Evolutionary conservation across 805 yeast species (phyloP), one percentile per base, ranked within the genome.

Genomic region (Danielozyma ontarioensis): DNA sequence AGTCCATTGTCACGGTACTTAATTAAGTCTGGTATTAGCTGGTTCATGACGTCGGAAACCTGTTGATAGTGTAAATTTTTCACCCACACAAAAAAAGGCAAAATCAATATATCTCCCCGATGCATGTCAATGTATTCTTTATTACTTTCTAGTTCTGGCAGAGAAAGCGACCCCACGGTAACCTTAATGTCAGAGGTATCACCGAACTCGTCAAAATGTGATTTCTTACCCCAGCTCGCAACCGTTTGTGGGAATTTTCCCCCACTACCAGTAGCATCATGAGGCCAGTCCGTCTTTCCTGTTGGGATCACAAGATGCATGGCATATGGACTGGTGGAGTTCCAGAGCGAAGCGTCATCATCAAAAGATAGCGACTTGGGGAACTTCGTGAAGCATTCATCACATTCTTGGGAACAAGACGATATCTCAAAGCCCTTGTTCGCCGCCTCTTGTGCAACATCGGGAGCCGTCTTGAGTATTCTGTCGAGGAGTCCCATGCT

Each of bases 261-360:
- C 16, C 50, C 33, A 11, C 34, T 50, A 19, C 70, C 74, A 7
- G 68, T 65, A 2, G 95, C 85, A 49, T 83, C 83, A 40, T 76
- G 90, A 12, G 60, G 64, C 98, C 98, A 90, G 57, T 90, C 95
- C 0, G 74, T 53, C 44, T 79, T 78, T 8, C 93, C 94, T 0
- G 97, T 88, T 2, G 96, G 83, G 0, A 89, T 79, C 22, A 90
- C 59, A 15, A 87, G 62, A 45, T 89, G 97, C 16, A 82, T 51
- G 3, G 78, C 80, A 28, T 77, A 78, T 1, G 83, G 78, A 41
- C 71, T 72, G 0, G 95, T 78, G 4, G 89, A 69, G 37, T 82
- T 80, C 76, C 83, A 87, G 18, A 88, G 50, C 10, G 63, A 5
- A 72, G 71, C 16, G 14, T 51, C 63, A 17, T 52, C 60, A 10